Conservation (phyloP, 352 stramenopile species). For the Pythium rishiriense region DNA sequence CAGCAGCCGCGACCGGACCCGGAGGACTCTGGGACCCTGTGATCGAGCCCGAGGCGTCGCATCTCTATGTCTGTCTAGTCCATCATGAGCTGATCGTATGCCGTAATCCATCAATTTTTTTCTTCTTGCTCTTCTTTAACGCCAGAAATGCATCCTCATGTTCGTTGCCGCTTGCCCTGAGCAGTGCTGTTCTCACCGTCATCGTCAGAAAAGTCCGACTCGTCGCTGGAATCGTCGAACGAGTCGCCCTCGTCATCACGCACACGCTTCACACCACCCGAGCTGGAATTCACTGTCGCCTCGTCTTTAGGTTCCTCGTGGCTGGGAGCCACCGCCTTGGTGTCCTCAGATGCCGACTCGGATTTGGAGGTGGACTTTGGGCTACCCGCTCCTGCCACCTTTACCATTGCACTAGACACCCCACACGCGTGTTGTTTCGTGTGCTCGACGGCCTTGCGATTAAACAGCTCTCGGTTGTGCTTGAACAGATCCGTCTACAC, state of each 20-base stretch:
- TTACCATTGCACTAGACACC: not conserved
- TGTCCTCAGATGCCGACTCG: not conserved
- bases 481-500: conserved; percentile 77
- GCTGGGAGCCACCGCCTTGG: not conserved
- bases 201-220: conserved; percentile 31
- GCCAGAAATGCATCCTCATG: not conserved
- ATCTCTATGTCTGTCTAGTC: not conserved
- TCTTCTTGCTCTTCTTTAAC: no score
- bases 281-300: not conserved
- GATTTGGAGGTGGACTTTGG: not conserved
- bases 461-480: conserved; percentile 74
- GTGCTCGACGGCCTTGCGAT: conserved; percentile 60
- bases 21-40: not conserved
- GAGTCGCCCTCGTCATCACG: conserved; percentile 15
- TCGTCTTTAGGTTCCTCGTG: not conserved
- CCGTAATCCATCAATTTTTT: not conserved
- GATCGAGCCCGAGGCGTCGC: not conserved
- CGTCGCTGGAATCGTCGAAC: conserved; percentile 45
- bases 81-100: not conserved
- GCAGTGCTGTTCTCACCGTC: not conserved
- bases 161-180: conserved; percentile 9
- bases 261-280: not conserved
- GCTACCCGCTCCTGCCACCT: not conserved
- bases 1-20: conserved; percentile 22
- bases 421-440: conserved; percentile 49